Percentiles rank a stretch among this genome's conserved stretches.
Evolutionary conservation across 2,329 filamentous ascomycete genomes (phyloP).

Genomic region (Thelonectria rubi): DNA sequence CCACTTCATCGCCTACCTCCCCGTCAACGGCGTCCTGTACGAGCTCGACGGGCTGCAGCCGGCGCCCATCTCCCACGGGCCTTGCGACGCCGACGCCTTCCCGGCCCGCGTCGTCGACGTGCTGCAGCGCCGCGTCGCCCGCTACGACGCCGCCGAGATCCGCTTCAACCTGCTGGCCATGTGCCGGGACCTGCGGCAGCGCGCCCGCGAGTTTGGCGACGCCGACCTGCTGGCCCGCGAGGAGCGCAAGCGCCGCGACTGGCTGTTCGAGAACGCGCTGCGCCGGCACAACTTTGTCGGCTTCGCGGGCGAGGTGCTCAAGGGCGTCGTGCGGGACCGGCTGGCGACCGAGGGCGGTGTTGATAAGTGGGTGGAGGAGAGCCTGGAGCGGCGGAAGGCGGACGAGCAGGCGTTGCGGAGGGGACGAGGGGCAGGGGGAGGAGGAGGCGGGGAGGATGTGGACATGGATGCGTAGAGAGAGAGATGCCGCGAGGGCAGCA

Average conservation of each 20-base stretch:
- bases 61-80: constrained; percentile 87
- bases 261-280: constrained; percentile 95
- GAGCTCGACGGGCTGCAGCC: constrained; percentile 96
- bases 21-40: constrained; percentile 82
- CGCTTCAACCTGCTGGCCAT: constrained; percentile 96
- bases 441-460: constrained; percentile 50
- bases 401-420: constrained; percentile 48
- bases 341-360: constrained; percentile 72
- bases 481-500: not conserved
- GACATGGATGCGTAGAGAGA: constrained; percentile 50
- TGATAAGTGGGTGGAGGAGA: constrained; percentile 76
- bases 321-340: constrained; percentile 82
- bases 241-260: constrained; percentile 83
- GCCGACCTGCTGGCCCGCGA: constrained; percentile 79
- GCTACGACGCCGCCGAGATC: constrained; percentile 89
- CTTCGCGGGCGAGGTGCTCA: constrained; percentile 89
- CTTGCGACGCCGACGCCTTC: constrained; percentile 76
- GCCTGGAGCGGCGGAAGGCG: constrained; percentile 63
- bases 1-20: constrained; percentile 96
- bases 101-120: constrained; percentile 85
- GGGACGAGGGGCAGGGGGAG: constrained; percentile 47
- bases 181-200: constrained; percentile 81
- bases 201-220: constrained; percentile 85
- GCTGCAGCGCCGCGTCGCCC: constrained; percentile 80
- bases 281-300: constrained; percentile 95